These are phyloP conservation scores for Talaromyces adpressus DNA, from an alignment of 495 filamentous ascomycete genomes.

Conservation along the genomic window DNA sequence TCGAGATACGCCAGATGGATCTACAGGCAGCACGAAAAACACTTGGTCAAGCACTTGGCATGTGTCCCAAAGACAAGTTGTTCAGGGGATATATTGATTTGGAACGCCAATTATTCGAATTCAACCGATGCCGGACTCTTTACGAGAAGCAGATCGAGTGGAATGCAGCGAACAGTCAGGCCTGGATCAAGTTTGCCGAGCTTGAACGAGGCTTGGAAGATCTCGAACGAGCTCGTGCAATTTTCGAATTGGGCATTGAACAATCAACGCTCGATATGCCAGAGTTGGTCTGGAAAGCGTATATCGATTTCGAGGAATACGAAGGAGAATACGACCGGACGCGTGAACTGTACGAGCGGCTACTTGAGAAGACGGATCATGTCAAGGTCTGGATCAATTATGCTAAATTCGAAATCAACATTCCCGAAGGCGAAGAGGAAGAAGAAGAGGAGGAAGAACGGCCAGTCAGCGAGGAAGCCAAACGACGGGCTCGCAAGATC, in stretches of 20 bases:
- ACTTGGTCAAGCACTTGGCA: constrained; percentile 81
- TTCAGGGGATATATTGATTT: constrained; percentile 91
- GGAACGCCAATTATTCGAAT: constrained; percentile 88
- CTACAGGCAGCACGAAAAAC: constrained; percentile 76
- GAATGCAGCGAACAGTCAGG: constrained; percentile 80
- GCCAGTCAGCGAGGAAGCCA: constrained; percentile 75
- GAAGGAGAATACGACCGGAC: constrained; percentile 81
- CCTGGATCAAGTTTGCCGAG: constrained; percentile 93
- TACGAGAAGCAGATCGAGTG: constrained; percentile 92
- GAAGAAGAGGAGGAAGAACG: constrained; percentile 57
- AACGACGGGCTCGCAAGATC: constrained; percentile 69
- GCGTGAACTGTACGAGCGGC: constrained; percentile 79
- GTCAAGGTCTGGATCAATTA: constrained; percentile 99
- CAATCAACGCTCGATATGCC: constrained; percentile 93
- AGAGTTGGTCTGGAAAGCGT: constrained; percentile 92
- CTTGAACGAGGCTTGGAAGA: constrained; percentile 88
- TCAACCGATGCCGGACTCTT: constrained; percentile 78
- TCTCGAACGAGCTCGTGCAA: constrained; percentile 75
- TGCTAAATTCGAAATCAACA: constrained; percentile 92
- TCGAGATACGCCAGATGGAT: constrained; percentile 83
- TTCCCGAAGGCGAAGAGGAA: constrained; percentile 58
- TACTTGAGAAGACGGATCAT: constrained; percentile 89
- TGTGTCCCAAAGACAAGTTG: constrained; percentile 91
- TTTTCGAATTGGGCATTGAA: constrained; percentile 84
- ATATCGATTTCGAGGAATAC: constrained; percentile 97